Evolutionary conservation across 257 asterid species (phyloP), one percentile per base, ranked within the genome.

Genomic region (Ilex aquifolium): DNA sequence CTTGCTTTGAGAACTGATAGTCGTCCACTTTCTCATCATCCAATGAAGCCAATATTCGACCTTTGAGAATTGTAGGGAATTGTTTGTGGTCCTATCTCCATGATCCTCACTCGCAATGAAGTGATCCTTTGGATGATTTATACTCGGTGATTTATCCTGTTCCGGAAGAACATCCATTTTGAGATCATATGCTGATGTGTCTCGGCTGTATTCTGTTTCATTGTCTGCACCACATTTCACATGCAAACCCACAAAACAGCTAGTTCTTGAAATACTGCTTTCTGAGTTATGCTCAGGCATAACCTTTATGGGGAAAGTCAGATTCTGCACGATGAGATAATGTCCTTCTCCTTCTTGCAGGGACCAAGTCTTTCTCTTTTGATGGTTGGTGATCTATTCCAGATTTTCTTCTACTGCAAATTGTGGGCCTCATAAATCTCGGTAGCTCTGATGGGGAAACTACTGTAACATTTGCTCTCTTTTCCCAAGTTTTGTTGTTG

Each of bases 381-480:
- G 51, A 17, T 13, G 48, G 51, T 46, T 32, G 54, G 13, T 17
- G 36, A 68, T 61, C 32, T 30, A 44, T 46, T 44, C 64, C 59
- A 12, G 59, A 21, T 61, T 61, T 62, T 44, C 57, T 69, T 57
- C 36, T 52, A 4, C 68, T 69, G 55, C 68, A 61, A 54, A 69
- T 29, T 11, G 73, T 69, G 40, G 73, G 73, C 59, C 58, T 69
- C 68, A 69, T 69, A 31, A 69, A 69, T 44, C 73, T 62, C 11
- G 73, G 68, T 2, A 69, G 61, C 30, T 62, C 52, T 62, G 44
- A 39, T 61, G 53, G 56, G 56, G 42, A 16, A 57, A 36, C 49
- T 50, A 6, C 36, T 48, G 32, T 42, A 59, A 30, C 50, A 46
- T n/a, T 50, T 31, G 4, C 12, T 0, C 1, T 11, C 48, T 27